Evolutionary conservation across 2,329 filamentous ascomycete genomes (phyloP), one percentile per base, ranked within the genome.

Genomic region (Apiospora malaysiana): DNA sequence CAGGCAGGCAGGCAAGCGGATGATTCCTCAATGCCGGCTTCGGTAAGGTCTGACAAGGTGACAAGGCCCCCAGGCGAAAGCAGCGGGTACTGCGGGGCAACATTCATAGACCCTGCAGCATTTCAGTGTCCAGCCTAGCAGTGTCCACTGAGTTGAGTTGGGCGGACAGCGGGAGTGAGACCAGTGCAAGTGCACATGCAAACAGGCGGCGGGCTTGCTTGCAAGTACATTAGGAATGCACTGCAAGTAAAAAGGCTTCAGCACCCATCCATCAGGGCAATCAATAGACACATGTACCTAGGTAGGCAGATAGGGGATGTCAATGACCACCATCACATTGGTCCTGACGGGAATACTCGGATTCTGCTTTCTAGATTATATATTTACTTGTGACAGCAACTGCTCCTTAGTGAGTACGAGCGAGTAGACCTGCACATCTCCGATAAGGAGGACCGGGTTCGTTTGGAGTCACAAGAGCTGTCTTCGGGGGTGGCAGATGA

Each of bases 31-130:
- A 10, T 63, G 56, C 56, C 27, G 56, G 56, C 56, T 59, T 59
- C 51, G 51, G 51, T 37, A 59, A 59, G 27, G 51, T 32, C n/a
- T 12, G n/a, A 23, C 47, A 47, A 47, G 46, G 46, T 47, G 18
- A 4, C 8, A 49, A 51, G 25, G 51, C 25, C 32, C 56, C 56
- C 56, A 63, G 56, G 56, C 56, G 56, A 63, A 63, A 40, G 56
- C 56, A 40, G 27, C 32, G 49, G 49, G 49, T 40, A 63, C 56
- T 63, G 56, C 56, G 56, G 56, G 56, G 56, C 56, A 56, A 8
- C 14, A 32, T 32, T 63, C 27, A n/a, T 63, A 37, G 56, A 63
- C 56, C 56, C 56, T 63, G 56, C 56, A 63, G 56, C 56, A 63
- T 40, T 40, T n/a, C 32, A 63, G 49, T 56, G 49, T 56, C 49